Evolutionary conservation across 176 grass and related monocot genomes (phyloP).

Genomic region (Elymus sibiricus): DNA sequence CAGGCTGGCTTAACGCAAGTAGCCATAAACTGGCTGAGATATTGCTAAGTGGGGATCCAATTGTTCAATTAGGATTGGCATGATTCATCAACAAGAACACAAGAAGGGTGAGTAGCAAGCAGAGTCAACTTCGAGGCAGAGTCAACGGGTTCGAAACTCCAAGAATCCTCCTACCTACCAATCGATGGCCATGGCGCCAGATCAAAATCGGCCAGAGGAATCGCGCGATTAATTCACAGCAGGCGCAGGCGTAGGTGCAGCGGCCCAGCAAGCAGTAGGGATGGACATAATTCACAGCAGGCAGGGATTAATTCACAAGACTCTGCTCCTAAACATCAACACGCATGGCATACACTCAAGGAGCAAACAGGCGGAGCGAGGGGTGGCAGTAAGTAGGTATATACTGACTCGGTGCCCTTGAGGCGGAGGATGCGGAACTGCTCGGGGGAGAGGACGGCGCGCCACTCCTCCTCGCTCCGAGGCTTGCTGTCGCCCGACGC

Average conservation of each 20-base stretch:
- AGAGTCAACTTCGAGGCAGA: neutral
- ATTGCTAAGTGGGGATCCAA: neutral
- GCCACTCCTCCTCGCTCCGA: constrained; percentile 86
- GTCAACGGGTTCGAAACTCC: neutral
- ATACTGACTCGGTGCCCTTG: constrained; percentile 91
- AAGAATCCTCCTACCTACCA: neutral
- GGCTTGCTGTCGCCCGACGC: constrained; percentile 31
- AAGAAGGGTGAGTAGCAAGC: neutral
- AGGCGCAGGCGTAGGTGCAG: no score
- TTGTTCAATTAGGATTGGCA: neutral
- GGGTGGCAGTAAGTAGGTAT: neutral
- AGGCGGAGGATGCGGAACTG: constrained; percentile 92
- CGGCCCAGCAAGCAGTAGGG: no score
- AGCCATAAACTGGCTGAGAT: neutral
- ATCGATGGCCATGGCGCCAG: neutral
- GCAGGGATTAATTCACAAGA: neutral
- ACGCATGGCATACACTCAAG: neutral
- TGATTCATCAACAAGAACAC: neutral
- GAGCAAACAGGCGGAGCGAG: neutral
- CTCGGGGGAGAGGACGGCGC: constrained; percentile 73
- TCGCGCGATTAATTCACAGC: no score
- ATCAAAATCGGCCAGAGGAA: neutral
- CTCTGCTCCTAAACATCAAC: neutral
- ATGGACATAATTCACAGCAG: no score
- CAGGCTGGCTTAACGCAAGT: neutral